Evolutionary conservation across 2,329 filamentous ascomycete genomes (phyloP).

Genomic region (Neopestalotiopsis sp.): DNA sequence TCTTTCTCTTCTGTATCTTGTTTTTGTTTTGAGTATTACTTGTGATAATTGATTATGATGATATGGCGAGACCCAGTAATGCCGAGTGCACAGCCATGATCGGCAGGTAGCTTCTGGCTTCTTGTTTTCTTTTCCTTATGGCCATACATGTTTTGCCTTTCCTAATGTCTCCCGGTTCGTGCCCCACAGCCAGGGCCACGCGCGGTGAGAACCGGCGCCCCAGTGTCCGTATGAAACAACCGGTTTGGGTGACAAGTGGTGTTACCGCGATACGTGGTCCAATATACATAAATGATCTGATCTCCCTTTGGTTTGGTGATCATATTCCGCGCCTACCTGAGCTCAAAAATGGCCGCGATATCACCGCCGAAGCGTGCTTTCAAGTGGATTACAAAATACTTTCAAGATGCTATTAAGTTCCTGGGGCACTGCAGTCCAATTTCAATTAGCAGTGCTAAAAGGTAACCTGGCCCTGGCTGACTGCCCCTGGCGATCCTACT

Average conservation of each 20-base stretch:
- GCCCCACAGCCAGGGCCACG: not conserved
- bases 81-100: not conserved
- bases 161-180: not conserved
- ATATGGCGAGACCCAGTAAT: not conserved
- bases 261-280: not conserved
- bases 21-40: not conserved
- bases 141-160: not conserved
- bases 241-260: conserved; percentile 14
- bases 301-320: not conserved
- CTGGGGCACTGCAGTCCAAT: not conserved
- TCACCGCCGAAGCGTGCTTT: not conserved
- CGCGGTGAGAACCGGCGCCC: not conserved
- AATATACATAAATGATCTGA: conserved; percentile 1
- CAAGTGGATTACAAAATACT: not conserved
- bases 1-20: not conserved
- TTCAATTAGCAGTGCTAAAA: not conserved
- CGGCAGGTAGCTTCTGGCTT: not conserved
- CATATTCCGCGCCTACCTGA: conserved; percentile 15
- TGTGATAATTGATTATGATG: not conserved
- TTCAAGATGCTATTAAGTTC: not conserved
- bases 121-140: not conserved
- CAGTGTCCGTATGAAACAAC: conserved; percentile 13
- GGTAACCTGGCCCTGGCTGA: not conserved
- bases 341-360: conserved; percentile 1
- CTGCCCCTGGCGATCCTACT: conserved; percentile 19